phyloP scores from a whole-genome alignment of 768 basidiomycete genomes.

The Chlorophyllum brunneum region DNA sequence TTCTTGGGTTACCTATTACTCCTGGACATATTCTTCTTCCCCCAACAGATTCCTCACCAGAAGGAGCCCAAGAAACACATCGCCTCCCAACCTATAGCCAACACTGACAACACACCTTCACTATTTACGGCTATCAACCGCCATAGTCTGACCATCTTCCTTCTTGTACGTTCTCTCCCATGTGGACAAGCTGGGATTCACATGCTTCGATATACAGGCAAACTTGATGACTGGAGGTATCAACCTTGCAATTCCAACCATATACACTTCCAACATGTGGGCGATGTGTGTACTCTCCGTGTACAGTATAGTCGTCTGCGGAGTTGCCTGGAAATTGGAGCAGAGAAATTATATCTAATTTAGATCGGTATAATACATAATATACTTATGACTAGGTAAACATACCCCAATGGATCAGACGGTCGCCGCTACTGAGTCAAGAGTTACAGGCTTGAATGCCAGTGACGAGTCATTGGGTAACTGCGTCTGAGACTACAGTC shows the following conservation, averaged over 20 bases:
- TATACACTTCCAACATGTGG: slow-evolving; percentile 58
- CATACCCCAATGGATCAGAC: too few relatives aligned
- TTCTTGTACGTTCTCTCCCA: slow-evolving; percentile 53
- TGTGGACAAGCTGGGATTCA: background rate
- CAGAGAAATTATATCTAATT: too few relatives aligned
- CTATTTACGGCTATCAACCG: slow-evolving; percentile 81
- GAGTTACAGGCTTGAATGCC: too few relatives aligned
- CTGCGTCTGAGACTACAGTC: background rate
- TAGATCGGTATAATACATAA: too few relatives aligned
- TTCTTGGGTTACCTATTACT: slow-evolving; percentile 76
- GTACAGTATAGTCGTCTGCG: slow-evolving; percentile 60
- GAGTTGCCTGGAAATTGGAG: slow-evolving; percentile 52
- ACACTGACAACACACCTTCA: slow-evolving; percentile 31
- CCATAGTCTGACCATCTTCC: slow-evolving; percentile 77
- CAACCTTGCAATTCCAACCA: slow-evolving; percentile 77
- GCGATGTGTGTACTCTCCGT: slow-evolving; percentile 59
- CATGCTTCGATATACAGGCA: slow-evolving; percentile 45
- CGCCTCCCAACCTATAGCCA: background rate
- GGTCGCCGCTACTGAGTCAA: too few relatives aligned
- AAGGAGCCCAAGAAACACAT: slow-evolving; percentile 11
- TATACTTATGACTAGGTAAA: too few relatives aligned
- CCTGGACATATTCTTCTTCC: slow-evolving; percentile 64
- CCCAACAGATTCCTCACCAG: slow-evolving; percentile 29
- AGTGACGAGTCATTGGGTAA: background rate
- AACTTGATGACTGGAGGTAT: slow-evolving; percentile 84